Conservation (phyloP, 2,329 filamentous ascomycete genomes). For the Furcasterigmium furcatum region DNA sequence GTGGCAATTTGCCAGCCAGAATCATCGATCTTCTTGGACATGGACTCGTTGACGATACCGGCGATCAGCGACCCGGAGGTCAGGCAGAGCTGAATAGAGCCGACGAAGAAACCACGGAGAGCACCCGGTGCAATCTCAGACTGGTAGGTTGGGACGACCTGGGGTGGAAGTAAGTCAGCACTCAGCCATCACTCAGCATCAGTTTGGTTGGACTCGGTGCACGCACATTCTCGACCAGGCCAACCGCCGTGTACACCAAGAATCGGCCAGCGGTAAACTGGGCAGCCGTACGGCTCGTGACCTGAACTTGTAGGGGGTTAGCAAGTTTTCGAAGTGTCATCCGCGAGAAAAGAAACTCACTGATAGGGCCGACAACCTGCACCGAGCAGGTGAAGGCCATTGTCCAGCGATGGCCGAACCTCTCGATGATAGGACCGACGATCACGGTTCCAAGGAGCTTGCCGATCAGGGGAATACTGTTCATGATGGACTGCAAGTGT, state of each 20-base stretch:
- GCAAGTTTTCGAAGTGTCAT: no score
- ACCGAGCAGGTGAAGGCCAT: conserved; percentile 12
- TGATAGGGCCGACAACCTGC: conserved; percentile 13
- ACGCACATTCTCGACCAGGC: no score
- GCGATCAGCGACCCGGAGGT: conserved; percentile 15
- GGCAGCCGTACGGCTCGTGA: no score
- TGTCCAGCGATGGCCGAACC: conserved; percentile 9
- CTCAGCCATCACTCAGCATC: no score
- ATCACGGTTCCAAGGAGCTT: conserved; percentile 10
- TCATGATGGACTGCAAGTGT: conserved; percentile 8
- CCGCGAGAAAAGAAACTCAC: no score
- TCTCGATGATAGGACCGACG: conserved; percentile 13
- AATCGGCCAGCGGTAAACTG: no score
- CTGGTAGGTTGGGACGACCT: conserved; percentile 9
- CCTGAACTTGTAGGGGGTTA: background rate
- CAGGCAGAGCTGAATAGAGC: conserved; percentile 11
- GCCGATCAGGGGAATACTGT: conserved; percentile 8
- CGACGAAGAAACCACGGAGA: conserved; percentile 13
- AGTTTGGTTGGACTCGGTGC: no score
- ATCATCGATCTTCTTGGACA: conserved; percentile 8
- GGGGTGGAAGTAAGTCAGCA: no score
- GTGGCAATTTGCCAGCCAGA: conserved; percentile 14
- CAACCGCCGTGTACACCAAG: no score
- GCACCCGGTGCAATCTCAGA: conserved; percentile 10
- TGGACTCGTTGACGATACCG: conserved; percentile 14